Evolutionary conservation across 1,139 yeast species (phyloP), one percentile per base, ranked within the genome.

Genomic region (Kurtzmaniella quercitrusa): DNA sequence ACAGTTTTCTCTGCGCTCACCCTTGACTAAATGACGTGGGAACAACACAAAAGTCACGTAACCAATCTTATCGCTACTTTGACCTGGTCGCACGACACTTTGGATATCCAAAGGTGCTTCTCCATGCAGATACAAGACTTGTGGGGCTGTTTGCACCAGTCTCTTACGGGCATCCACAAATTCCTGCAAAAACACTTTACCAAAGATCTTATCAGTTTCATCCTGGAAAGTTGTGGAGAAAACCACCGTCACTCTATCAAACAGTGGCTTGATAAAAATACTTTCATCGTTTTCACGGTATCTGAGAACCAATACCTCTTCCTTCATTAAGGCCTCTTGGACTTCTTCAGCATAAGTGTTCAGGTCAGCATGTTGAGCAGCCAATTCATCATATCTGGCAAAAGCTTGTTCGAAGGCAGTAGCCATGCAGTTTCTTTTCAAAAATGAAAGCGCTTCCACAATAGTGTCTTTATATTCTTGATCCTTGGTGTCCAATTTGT

Each of bases 61-160:
- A 3, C 91, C 84, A 60, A 80, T 82, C 54, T 78, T 77, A 36
- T 82, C 82, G 48, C 74, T 73, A 41, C 11, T 46, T 18, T 45
- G 47, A n/a, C 55, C 58, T 14, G 40, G 44, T 36, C 57, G 63
- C 9, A 63, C 69, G n/a, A 61, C 71, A 38, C 51, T 56, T 43
- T 64, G 67, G 48, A 94, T 82, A 63, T 93, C 99, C 57, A 88
- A 74, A 9, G 99, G 99, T n/a, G 97, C 88, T 52, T 88, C 96
- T 50, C 76, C 77, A 56, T 84, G 93, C 12, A 95, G 83, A 60
- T 86, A 91, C 57, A 94, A 77, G 42, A 93, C 99, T 70, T 94
- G 99, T 18, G 99, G 98, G 2, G 98, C 97, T 42, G 95, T 91
- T 67, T 94, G 98, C 46, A 93, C 94, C 12, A 95, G 87, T 61